A percentile compares a stretch with the other conserved stretches of the same genome.
Evolutionary conservation across 371 early-diverging fungal genomes (phyloP).

Genomic region (Mucor saturninus): DNA sequence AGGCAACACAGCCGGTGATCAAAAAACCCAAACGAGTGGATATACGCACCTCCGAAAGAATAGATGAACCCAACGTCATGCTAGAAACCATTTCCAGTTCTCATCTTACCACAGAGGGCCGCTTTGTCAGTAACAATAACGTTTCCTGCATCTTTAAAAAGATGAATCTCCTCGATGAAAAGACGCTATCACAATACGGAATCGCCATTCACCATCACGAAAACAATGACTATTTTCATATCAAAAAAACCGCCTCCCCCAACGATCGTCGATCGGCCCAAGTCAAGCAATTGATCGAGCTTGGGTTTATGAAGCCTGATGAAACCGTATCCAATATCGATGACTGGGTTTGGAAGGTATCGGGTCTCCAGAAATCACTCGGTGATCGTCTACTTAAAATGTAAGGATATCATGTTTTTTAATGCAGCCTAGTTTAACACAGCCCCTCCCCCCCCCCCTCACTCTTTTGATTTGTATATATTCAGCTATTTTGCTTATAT

Average conservation of each 20-base stretch:
- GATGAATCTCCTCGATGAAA: conserved; percentile 2
- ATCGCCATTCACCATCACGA: conserved; percentile 15
- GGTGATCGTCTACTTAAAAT: conserved; percentile 35
- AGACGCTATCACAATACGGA: conserved; percentile 1
- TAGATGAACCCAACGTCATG: background rate
- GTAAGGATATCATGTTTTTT: conserved; percentile 8
- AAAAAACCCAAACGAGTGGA: too few relatives aligned
- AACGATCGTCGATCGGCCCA: conserved; percentile 12
- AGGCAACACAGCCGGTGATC: too few relatives aligned
- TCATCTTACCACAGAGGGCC: conserved; percentile 1
- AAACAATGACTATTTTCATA: conserved; percentile 27
- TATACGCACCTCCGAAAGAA: too few relatives aligned
- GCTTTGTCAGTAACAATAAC: conserved; percentile 2
- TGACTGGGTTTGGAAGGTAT: conserved; percentile 30
- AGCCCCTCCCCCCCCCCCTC: background rate
- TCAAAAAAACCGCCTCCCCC: conserved; percentile 26
- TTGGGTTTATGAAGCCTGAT: conserved; percentile 6
- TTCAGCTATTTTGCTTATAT: conserved; percentile 30
- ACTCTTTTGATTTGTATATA: too few relatives aligned
- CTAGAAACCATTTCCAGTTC: background rate
- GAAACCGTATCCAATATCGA: conserved; percentile 12
- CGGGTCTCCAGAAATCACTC: conserved; percentile 25
- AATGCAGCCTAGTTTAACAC: background rate
- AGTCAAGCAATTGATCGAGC: conserved; percentile 12
- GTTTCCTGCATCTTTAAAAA: background rate